These are phyloP conservation scores for Monosporascus sp. DNA, from an alignment of 2,329 filamentous ascomycete species.

Conservation along the genomic window DNA sequence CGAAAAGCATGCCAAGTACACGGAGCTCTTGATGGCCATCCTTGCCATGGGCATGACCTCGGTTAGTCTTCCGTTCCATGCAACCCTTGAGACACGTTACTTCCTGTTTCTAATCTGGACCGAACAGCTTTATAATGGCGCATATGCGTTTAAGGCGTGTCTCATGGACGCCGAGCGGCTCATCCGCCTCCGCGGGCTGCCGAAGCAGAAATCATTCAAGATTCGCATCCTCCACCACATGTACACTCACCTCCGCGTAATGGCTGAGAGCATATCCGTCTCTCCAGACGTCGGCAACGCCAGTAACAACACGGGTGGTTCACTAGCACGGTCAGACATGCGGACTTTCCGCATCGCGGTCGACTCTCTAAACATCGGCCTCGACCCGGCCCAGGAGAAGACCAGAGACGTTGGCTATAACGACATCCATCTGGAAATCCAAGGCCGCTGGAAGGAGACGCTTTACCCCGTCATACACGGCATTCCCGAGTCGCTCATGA, in stretches of 20 bases:
- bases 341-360: conserved; percentile 26
- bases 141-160: conserved; percentile 9
- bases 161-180: conserved; percentile 38
- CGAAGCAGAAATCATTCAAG: conserved; percentile 34
- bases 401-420: conserved; percentile 36
- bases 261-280: conserved; percentile 35
- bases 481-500: conserved; percentile 35
- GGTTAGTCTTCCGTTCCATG: conserved; percentile 6
- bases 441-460: conserved; percentile 33
- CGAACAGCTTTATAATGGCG: conserved; percentile 7
- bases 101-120: neutral
- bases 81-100: neutral
- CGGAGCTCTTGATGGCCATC: conserved; percentile 38
- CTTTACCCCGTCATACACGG: conserved; percentile 41
- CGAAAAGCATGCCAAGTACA: conserved; percentile 34
- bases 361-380: conserved; percentile 19
- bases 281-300: neutral
- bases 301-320: neutral
- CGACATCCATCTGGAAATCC: conserved; percentile 37
- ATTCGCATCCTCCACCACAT: conserved; percentile 40
- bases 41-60: conserved; percentile 24
- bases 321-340: neutral
- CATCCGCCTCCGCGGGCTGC: conserved; percentile 33
- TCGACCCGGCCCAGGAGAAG: conserved; percentile 23
- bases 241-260: conserved; percentile 39